These are phyloP conservation scores for Hypsizygus marmoreus DNA, from an alignment of 768 basidiomycete genomes.

Conservation along the genomic window DNA sequence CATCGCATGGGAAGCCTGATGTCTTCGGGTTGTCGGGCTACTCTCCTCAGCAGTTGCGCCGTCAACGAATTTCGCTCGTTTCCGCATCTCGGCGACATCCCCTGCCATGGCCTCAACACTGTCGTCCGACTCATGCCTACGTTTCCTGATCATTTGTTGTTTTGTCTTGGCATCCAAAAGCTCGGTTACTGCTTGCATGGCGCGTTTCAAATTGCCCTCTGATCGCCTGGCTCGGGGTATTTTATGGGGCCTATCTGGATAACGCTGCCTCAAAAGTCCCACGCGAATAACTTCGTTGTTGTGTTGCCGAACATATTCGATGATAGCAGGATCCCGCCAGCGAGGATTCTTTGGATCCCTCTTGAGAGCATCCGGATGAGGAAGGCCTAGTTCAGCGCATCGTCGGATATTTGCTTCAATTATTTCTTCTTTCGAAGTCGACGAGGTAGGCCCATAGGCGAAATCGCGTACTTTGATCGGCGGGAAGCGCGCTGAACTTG, in stretches of 20 bases:
- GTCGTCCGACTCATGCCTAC: too few relatives aligned
- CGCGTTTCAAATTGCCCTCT: constrained; percentile 2
- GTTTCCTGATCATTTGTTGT: too few relatives aligned
- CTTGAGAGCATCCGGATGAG: constrained; percentile 11
- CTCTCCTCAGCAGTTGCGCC: too few relatives aligned
- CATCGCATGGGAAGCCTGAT: too few relatives aligned
- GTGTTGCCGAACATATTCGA: constrained; percentile 9
- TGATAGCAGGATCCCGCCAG: constrained; percentile 9
- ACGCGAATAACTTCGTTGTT: not conserved
- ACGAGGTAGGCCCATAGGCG: constrained; percentile 20
- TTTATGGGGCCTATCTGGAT: not conserved
- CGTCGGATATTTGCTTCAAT: constrained; percentile 8
- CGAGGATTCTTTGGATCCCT: constrained; percentile 6
- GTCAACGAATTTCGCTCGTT: too few relatives aligned
- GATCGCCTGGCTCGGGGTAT: constrained; percentile 3
- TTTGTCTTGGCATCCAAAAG: too few relatives aligned
- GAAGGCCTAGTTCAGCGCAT: constrained; percentile 9
- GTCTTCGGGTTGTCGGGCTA: too few relatives aligned
- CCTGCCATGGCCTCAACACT: too few relatives aligned
- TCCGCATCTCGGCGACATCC: too few relatives aligned
- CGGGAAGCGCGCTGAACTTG: constrained; percentile 1
- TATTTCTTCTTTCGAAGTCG: constrained; percentile 3
- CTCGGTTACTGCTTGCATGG: not conserved
- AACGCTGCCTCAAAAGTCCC: not conserved
- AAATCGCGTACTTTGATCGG: constrained; percentile 26